Percentiles rank a stretch among this genome's conserved stretches.
Conservation (phyloP, 306 rosid species). For the Boehmeria nivea region DNA sequence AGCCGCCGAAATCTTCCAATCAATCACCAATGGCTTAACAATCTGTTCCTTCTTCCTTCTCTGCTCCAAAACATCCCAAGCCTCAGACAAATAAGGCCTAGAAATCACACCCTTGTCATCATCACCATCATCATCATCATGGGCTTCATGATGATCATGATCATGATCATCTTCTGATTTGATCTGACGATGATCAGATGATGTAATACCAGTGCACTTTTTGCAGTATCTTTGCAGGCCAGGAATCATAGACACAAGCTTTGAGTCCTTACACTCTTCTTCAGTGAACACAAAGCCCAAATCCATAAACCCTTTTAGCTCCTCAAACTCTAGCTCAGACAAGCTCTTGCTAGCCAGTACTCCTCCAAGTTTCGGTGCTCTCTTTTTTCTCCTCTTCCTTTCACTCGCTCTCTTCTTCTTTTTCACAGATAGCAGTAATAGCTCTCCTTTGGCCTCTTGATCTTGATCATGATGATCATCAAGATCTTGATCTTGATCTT, state of each 20-base stretch:
- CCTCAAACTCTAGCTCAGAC: conserved; percentile 65
- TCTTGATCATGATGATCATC: background rate
- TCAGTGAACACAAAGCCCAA: conserved; percentile 78
- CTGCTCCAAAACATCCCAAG: conserved; percentile 56
- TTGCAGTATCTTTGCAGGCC: conserved; percentile 55
- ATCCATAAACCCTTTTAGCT: conserved; percentile 86
- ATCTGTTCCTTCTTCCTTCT: conserved; percentile 12
- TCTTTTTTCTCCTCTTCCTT: conserved; percentile 6
- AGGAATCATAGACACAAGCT: conserved; percentile 58
- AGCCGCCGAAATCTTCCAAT: conserved; percentile 51
- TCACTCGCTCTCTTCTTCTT: background rate
- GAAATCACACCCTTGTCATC: conserved; percentile 11
- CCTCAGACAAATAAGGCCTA: conserved; percentile 77
- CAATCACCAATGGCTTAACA: conserved; percentile 20
- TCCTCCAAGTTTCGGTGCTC: background rate
- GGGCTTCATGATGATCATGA: background rate
- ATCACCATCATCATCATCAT: background rate
- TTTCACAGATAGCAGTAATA: background rate
- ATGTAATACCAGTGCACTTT: conserved; percentile 2
- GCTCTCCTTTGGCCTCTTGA: background rate
- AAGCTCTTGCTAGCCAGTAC: conserved; percentile 34
- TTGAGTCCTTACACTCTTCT: conserved; percentile 45
- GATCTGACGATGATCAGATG: background rate
- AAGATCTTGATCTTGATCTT: background rate
- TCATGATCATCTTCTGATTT: conserved; percentile 11